Evolutionary conservation across 2,329 filamentous ascomycete genomes (phyloP), one percentile per base, ranked within the genome.

Genomic region (Leptosphaerulina australis): DNA sequence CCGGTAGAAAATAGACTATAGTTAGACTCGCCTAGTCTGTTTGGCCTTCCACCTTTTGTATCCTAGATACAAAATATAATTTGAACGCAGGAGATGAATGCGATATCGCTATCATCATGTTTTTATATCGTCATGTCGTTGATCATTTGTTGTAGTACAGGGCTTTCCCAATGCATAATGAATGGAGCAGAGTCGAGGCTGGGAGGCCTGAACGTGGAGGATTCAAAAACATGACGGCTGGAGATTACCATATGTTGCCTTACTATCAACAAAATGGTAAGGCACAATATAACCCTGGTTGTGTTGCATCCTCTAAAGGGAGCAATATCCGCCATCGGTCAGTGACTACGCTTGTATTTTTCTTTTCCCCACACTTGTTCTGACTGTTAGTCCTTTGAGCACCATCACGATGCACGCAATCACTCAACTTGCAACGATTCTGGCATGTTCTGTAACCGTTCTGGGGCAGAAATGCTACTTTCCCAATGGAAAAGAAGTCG

Each of bases 391-490:
- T 11, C 18, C 37, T 30, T n/a, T 10, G 29, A 11, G 22, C 34
- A 7, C 15, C 34, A 14, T 10, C 35, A 30, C 2, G 7, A 50
- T 50, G 47, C 40, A 21, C 30, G 17, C 30, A 4, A 29, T 39
- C 34, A 17, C 28, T 20, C 48, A 25, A 33, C 33, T 53, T 4
- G 31, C 35, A 15, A 39, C 38, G 12, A 17, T 49, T 9, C 17
- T 50, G 26, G 14, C 38, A 18, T 49, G 39, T 12, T 31, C 37
- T 11, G 30, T 53, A 2, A 31, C 52, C 15, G 58, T 43, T 5
- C 9, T 54, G 5, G 56, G 54, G 9, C 36, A 44, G 10, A 33
- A 54, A 2, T 61, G 60, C 38, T 55, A 51, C 30, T 63, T 61
- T n/a, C 58, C 58, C 2, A 56, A 61, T 36, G 58, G 58, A 21